Base-by-base conservation (phyloP, 2,329 filamentous ascomycete genomes). In the Epichloe amarillans region DNA sequence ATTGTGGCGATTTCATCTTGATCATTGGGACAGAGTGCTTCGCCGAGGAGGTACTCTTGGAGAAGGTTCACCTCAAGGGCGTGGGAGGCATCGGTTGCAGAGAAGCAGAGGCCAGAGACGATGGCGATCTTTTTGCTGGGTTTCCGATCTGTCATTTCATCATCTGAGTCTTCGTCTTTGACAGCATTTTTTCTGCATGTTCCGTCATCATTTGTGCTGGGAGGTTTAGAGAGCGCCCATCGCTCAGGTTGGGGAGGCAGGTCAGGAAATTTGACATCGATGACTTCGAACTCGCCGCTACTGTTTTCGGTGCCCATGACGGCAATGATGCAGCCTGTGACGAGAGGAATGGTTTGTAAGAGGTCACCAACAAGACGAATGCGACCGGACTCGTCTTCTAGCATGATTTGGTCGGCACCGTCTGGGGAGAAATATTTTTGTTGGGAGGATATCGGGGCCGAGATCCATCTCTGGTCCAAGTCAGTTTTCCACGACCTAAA, bases 301-400 rank as follows among this genome's bases (percentile, higher is more conserved):
- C 80, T 75, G 60, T 95, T 96, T 64, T 98, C 93, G 0, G 89
- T 95, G 37, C 93, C 93, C 71, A 98, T 80, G 3, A 90, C 89
- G n/a, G 89, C 90, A 41, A 97, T 78, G 60, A 98, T 89, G 60
- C 88, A 94, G 26, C 93, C 93, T 0, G 93, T 98, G 2, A 95
- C 91, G 7, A 97, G 76, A 53, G 88, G 73, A 23, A 85, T 75
- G 1, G 77, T 75, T 55, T 76, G 72, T 46, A 98, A 70, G 19
- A 80, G 66, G 41, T 79, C 75, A 3, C 93, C 93, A 0, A 85
- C 83, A 7, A 98, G 72, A 19, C 83, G 79, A 57, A 98, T 74
- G 23, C 94, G 83, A 45, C 93, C 93, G 0, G 89, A 96, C 66
- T 97, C 91, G 65, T 98, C 93, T 66, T 98, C 93, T 39, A 98